phyloP scores from a whole-genome alignment of 2,329 filamentous ascomycete species.

The Grosmannia penicillata region DNA sequence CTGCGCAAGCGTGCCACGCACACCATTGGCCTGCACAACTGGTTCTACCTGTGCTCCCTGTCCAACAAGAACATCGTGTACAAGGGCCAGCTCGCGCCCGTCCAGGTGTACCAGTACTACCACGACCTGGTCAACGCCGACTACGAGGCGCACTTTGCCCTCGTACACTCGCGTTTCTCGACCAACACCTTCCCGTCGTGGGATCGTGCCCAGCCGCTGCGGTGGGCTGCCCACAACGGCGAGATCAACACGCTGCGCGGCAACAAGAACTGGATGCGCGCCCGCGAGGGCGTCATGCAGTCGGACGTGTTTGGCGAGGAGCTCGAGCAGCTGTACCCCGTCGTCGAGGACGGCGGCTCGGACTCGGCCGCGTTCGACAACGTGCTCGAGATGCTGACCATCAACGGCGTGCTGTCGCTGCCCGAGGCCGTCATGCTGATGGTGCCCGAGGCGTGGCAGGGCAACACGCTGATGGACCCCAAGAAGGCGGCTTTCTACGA shows the following conservation, averaged over 20 bases:
- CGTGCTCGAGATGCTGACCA: constrained; percentile 80
- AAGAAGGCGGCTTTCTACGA: constrained; percentile 96
- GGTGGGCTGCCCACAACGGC: constrained; percentile 97
- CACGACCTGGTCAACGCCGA: constrained; percentile 94
- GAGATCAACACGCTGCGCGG: constrained; percentile 96
- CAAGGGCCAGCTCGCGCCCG: constrained; percentile 88
- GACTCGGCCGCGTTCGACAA: constrained; percentile 97
- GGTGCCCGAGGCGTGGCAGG: constrained; percentile 97
- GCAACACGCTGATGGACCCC: constrained; percentile 80
- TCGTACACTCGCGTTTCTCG: constrained; percentile 94
- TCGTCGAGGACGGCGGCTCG: constrained; percentile 91
- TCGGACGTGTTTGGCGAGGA: constrained; percentile 88
- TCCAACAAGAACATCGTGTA: constrained; percentile 99
- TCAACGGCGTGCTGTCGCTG: constrained; percentile 89
- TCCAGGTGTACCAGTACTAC: constrained; percentile 97
- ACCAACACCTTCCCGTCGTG: constrained; percentile 98
- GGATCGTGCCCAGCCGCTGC: constrained; percentile 90
- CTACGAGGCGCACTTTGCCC: constrained; percentile 91
- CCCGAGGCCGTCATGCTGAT: constrained; percentile 97
- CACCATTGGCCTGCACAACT: constrained; percentile 89
- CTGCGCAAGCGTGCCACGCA: constrained; percentile 91
- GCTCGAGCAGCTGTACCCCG: constrained; percentile 78
- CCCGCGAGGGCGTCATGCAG: constrained; percentile 86
- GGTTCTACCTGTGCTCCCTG: constrained; percentile 96
- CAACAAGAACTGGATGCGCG: constrained; percentile 99